Percentiles rank a stretch among this genome's conserved stretches.
These are phyloP conservation scores for Quercus phellos DNA, from an alignment of 331 rosid genomes.

Conservation along the genomic window DNA sequence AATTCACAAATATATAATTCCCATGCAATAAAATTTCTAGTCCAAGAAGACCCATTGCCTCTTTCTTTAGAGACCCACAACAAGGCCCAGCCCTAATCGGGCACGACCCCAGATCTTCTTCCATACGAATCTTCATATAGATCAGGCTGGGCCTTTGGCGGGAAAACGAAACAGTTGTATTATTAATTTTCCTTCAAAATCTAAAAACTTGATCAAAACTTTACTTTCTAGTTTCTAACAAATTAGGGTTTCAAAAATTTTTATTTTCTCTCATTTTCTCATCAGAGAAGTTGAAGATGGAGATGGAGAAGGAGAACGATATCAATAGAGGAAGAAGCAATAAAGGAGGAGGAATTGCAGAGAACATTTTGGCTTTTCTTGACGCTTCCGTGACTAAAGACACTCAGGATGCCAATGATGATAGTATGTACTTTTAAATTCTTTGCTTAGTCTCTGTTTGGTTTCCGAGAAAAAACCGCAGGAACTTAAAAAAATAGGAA, in stretches of 20 bases:
- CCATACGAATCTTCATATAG: no score
- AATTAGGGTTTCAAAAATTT: background rate
- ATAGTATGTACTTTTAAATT: conserved; percentile 26
- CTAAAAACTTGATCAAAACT: no score
- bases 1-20: no score
- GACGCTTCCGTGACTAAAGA: conserved; percentile 57
- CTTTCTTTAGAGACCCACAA: no score
- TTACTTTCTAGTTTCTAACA: background rate
- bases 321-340: conserved; percentile 23
- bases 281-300: conserved; percentile 28
- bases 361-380: conserved; percentile 61
- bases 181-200: background rate
- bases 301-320: conserved; percentile 51
- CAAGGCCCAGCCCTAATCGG: no score
- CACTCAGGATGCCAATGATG: conserved; percentile 57
- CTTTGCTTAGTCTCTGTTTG: conserved; percentile 10
- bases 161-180: background rate
- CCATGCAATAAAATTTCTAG: no score
- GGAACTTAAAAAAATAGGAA: background rate
- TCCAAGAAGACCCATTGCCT: no score
- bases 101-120: background rate
- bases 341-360: conserved; percentile 43
- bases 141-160: background rate
- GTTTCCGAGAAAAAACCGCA: background rate
- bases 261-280: no score